Base-by-base conservation (phyloP, 306 rosid genomes). In the Begonia masoniana region DNA sequence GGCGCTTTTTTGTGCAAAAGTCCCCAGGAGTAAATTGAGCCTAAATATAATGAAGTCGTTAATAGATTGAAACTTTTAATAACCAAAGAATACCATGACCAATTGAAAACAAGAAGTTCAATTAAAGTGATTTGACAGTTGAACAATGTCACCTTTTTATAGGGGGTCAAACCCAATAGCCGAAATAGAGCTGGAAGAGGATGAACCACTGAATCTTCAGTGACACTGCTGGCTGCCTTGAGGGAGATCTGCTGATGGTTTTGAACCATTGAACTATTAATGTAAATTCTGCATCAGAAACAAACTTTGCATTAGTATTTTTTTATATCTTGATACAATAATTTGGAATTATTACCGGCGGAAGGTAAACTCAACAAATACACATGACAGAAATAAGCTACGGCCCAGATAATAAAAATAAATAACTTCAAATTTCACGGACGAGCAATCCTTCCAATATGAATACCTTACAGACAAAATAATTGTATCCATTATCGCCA, bases 1-100 rank as follows among this genome's bases (percentile, higher is more conserved):
- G 87, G 43, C 87, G 94, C 71, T 89, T 89, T 68, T 79, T 78
- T 31, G 89, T 75, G 60, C 57, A 82, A 72, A 89, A 76, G 71
- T 89, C 83, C 21, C 63, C 66, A 2, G 94, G 95, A 72, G 97
- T 85, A 55, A 85, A 71, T 72, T 80, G 89, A 58, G 91, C 97
- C 97, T 89, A 57, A 47, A 16, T 42, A 9, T 36, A 51, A 41
- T 60, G 35, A 19, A 2, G 48, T 61, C 23, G 42, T 15, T 42
- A 17, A 46, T 61, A 39, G 42, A 51, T 16, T 31, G 39, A 6
- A 31, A 31, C 39, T 31, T 31, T 31, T 31, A 31, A 31, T 31
- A 31, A 31, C 1, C 39, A 31, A 31, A 4, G 39, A 7, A 31
- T 31, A 31, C 39, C 7, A 31, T 7, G 39, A 31, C 39, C 39